A percentile compares a stretch with the other conserved stretches of the same genome.
Evolutionary conservation across 257 asterid genomes (phyloP).

Genomic region (Cynanchum wilfordii): DNA sequence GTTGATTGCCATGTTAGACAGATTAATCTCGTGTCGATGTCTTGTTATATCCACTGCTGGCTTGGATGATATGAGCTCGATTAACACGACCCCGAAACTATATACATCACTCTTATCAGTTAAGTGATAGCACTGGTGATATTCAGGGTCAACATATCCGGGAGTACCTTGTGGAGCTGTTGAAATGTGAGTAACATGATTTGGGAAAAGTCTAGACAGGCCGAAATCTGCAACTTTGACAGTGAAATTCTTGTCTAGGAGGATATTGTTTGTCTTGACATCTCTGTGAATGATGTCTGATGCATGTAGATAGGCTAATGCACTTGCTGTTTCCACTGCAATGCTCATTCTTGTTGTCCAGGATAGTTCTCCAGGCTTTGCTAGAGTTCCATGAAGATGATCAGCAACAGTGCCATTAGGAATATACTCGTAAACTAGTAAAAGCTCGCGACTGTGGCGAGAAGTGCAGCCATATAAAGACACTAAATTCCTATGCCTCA

Average conservation of each 20-base stretch:
- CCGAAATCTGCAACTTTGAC: constrained; percentile 95
- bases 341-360: constrained; percentile 67
- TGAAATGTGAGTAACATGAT: constrained; percentile 60
- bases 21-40: constrained; percentile 62
- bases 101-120: constrained; percentile 74
- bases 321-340: constrained; percentile 73
- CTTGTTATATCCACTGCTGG: constrained; percentile 74
- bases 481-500: constrained; percentile 58
- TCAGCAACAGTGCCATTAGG: constrained; percentile 81
- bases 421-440: constrained; percentile 68
- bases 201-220: constrained; percentile 61
- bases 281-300: constrained; percentile 77
- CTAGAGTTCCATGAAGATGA: constrained; percentile 60
- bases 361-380: constrained; percentile 43
- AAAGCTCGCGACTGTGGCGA: constrained; percentile 49
- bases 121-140: constrained; percentile 70
- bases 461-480: constrained; percentile 77
- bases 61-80: constrained; percentile 73
- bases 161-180: constrained; percentile 96
- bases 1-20: constrained; percentile 66
- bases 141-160: constrained; percentile 84
- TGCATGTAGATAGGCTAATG: constrained; percentile 58
- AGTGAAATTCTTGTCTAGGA: constrained; percentile 56
- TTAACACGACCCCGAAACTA: constrained; percentile 77
- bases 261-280: constrained; percentile 72